Base-by-base conservation (phyloP, 495 filamentous ascomycete genomes). In the Melanomma pulvis-pyrius region DNA sequence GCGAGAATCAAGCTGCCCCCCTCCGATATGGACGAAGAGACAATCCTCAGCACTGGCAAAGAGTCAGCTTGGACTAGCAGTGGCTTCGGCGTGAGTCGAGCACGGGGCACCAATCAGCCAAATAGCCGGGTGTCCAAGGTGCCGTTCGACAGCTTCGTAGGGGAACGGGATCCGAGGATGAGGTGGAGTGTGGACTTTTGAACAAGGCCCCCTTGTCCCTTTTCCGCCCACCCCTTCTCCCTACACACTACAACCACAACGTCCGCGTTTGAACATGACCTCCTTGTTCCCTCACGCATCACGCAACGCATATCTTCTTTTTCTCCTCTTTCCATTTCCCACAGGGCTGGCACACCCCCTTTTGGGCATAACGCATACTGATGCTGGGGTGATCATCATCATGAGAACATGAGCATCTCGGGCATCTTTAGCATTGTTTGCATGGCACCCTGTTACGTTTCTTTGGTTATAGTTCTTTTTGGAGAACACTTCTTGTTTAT, bases 171-270 rank as follows among this genome's bases (percentile, higher is more conserved):
- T 61, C 63, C 66, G 34, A 71, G 61, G 59, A 61, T 70, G 61
- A 54, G 75, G 57, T 76, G 74, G 74, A 76, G 74, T 63, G 71
- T 77, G 56, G 75, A 77, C 58, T 71, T 77, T 30, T 77, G 67
- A 54, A 22, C 21, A 24, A 51, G 1, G 11, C 22, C 48, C 11
- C 22, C 48, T 51, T 44, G 39, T 44, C 2, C 13, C 8, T 44
- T 44, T 15, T 7, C 8, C 17, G 9, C n/a, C 39, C 39, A 2
- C 39, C 9, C 17, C 39, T 15, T 44, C 9, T n/a, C 39, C 2
- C 3, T 2, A 44, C 39, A 12, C 48, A 49, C 22, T 17, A 24
- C 48, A 25, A 51, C 48, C 8, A 51, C 4, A 26, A 7, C 8
- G 17, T 26, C 4, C 4, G 21, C 1, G 9, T 51, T 24, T 51